Evolutionary conservation across 169 alveolate species (phyloP), one percentile per base, ranked within the genome.

Genomic region (Perkinsus marinus): DNA sequence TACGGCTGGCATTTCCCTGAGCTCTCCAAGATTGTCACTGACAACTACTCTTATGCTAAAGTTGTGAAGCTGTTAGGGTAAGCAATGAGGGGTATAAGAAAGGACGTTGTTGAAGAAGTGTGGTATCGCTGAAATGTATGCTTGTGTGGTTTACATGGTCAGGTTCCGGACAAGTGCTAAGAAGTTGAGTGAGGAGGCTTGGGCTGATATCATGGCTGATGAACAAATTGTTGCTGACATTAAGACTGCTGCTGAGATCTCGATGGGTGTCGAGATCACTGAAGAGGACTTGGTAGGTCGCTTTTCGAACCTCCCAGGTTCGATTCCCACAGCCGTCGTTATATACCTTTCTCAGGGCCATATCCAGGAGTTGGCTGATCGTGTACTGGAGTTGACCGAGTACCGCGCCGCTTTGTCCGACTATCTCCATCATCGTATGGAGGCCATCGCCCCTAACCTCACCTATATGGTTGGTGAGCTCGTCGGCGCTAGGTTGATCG

Each of bases 1-100:
- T 98, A 98, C 94, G 99, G 99, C 39, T 99, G 99, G 99, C 99
- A 99, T 94, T 99, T 99, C 97, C 99, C 99, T 39, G 99, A 98
- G 95, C 97, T 98, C 37, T 97, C 98, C n/a, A 98, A 97, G 95
- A 98, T 98, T 68, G 97, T 98, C 92, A 94, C 99, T 38, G 99
- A 98, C 93, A 98, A 97, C 94, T 95, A 96, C 68, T 95, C 98
- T 30, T 98, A 97, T 93, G 99, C 99, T 41, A 96, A 96, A 92
- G 96, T 96, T 90, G 98, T 98, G 41, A 93, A 96, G 89, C 92
- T 93, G 34, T 96, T 98, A 90, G 99, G 99, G 92, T 93, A 95
- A 94, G 96, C 46, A 41, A 3, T 41, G 92, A 95, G 97, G 90
- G 97, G 95, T 37, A 90, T 93, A 41, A 41, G 3, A 41, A 41